phyloP scores from a whole-genome alignment of 108 stramenopile species.

The Stephanodiscus triporus region DNA sequence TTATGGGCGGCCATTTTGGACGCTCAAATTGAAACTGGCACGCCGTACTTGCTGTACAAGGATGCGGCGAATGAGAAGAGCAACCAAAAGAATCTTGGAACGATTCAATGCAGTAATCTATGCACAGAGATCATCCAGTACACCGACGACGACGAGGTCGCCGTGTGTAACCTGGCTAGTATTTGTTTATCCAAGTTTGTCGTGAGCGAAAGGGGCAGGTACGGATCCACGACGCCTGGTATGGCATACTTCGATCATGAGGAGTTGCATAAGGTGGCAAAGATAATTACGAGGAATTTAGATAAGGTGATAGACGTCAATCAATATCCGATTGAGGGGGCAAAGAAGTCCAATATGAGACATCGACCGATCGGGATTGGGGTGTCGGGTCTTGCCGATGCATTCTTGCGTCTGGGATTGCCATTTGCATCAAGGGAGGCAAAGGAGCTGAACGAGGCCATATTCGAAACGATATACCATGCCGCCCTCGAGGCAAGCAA shows the following conservation, averaged over 20 bases:
- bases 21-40: constrained; percentile 96
- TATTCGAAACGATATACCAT: constrained; percentile 97
- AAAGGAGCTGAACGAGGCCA: constrained; percentile 87
- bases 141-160: constrained; percentile 93
- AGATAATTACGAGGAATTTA: constrained; percentile 91
- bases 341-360: constrained; percentile 83
- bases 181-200: constrained; percentile 86
- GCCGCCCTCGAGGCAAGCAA: constrained; percentile 91
- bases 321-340: constrained; percentile 89
- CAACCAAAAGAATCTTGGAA: constrained; percentile 97
- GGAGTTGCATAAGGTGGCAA: constrained; percentile 81
- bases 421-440: constrained; percentile 91
- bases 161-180: constrained; percentile 96
- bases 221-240: constrained; percentile 74
- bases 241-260: constrained; percentile 91
- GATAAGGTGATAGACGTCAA: constrained; percentile 96
- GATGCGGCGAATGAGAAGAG: constrained; percentile 95
- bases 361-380: constrained; percentile 98
- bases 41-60: constrained; percentile 98
- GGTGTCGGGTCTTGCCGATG: constrained; percentile 96
- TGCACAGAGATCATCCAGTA: constrained; percentile 98
- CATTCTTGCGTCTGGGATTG: constrained; percentile 89
- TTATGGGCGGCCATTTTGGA: constrained; percentile 88
- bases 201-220: constrained; percentile 68
- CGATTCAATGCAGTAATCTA: constrained; percentile 96